Evolutionary conservation across 495 filamentous ascomycete species (phyloP), one percentile per base, ranked within the genome.

Genomic region (Aspergillus mulundensis): DNA sequence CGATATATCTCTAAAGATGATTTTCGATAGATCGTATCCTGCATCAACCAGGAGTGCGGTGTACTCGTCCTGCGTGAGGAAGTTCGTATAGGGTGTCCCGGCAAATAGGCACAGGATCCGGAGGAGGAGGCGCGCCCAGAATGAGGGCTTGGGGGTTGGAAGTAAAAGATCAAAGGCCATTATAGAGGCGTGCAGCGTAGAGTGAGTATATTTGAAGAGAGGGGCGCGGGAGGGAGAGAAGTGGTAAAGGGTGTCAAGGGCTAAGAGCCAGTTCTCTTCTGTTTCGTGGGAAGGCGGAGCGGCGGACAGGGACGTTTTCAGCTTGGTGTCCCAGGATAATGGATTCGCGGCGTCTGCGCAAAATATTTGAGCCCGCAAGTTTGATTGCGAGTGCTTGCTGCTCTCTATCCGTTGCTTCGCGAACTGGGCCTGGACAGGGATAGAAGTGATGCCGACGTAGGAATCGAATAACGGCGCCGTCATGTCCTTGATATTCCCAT

Each of bases 1-100:
- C 3, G 76, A 73, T 44, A 81, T 54, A 66, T 81, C 77, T 34
- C 58, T 32, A n/a, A 80, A 71, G 42, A 61, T 58, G 56, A 81
- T 72, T 2, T 40, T 34, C 0, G 61, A 59, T 1, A 53, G 41
- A n/a, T 64, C 63, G 58, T 81, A 81, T 4, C 78, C 77, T 10
- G 69, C 68, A 16, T 25, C 24, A 24, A 70, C 56, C 10, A 73
- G 49, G 28, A 93, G 60, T 3, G 66, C 68, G 1, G 72, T 59
- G 61, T 94, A 90, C 56, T 88, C 78, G 0, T 73, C 76, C 15
- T 78, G 66, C 0, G 79, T 72, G 15, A 93, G 62, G 18, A 76
- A 62, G 52, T 75, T 77, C 1, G 60, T 45, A 25, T 66, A 77
- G 3, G 73, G 72, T 1, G 66, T 62, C 3, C 67, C 64, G 0